A percentile compares a stretch with the other conserved stretches of the same genome.
Evolutionary conservation across 306 rosid species (phyloP).

Genomic region (Cyclanthera cordifolia): DNA sequence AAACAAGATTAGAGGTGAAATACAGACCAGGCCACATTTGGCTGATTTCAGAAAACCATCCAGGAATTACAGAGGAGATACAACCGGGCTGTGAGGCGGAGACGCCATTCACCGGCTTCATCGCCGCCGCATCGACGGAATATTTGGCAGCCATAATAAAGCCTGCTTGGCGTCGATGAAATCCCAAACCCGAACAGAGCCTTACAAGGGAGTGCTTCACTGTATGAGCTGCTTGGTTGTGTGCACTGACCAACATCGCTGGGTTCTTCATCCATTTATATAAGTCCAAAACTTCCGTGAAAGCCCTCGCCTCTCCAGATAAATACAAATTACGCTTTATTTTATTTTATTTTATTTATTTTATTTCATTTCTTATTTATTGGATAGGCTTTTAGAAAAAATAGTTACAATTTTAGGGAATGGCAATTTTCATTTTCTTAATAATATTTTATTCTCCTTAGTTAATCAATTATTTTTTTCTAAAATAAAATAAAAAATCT

Average conservation of each 20-base stretch:
- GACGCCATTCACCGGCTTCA: conserved; percentile 37
- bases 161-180: background rate
- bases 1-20: background rate
- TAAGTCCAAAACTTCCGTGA: conserved; percentile 3
- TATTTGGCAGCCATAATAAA: conserved; percentile 40
- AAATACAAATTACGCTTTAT: background rate
- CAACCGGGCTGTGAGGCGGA: conserved; percentile 30
- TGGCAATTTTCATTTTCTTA: too few relatives aligned
- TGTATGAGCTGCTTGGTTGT: background rate
- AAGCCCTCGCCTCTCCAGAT: background rate
- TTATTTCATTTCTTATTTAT: too few relatives aligned
- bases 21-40: conserved; percentile 98
- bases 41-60: conserved; percentile 97
- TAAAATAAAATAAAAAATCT: too few relatives aligned
- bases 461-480: too few relatives aligned
- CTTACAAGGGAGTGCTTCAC: background rate
- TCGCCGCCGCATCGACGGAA: conserved; percentile 41
- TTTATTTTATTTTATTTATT: too few relatives aligned
- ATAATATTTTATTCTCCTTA: too few relatives aligned
- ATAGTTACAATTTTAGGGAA: too few relatives aligned
- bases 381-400: too few relatives aligned
- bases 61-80: conserved; percentile 60
- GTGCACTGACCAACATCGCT: background rate
- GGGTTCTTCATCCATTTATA: background rate
- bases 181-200: conserved; percentile 1